Base-by-base conservation (phyloP, 2,329 filamentous ascomycete species). In the Calonectria honghensis region DNA sequence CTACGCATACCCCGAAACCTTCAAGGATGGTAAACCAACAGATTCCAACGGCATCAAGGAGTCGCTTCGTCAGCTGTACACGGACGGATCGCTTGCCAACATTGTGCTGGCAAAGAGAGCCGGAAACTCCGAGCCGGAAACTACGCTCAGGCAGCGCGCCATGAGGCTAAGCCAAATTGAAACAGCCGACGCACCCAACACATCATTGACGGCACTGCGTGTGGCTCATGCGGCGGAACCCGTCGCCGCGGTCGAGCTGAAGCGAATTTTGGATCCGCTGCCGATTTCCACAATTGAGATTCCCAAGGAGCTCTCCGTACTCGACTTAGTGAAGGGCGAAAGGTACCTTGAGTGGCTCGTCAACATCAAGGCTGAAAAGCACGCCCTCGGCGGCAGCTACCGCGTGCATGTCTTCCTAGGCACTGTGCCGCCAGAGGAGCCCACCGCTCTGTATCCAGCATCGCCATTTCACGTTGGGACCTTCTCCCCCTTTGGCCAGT, bases 1-100 rank as follows among this genome's bases (percentile, higher is more conserved):
- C 41, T 75, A 73, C 31, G 68, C 45, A 5, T 75, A 73, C 54
- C 74, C 71, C 24, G 74, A 75, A 31, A 75, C 67, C 71, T 65
- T 52, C 29, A 3, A 32, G 27, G 20, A 70, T 14, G 14, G 13
- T 10, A 41, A 32, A 4, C 18, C 52, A 24, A 13, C 48, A 48
- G 57, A 75, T 27, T 67, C 54, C 14, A 31, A 37, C 11, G 37
- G 29, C 48, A 68, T 75, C 63, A 41, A 27, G 37, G 7, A 37
- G 4, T 11, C 57, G 14, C 61, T 75, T 27, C 52, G 18, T 24
- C 9, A 20, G 31, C 52, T 57, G 31, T 57, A 57, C 31, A n/a
- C 52, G 32, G 18, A 31, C 20, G 52, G 31, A 37, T 57, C 52
- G 10, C 4, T 57, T 35, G 52, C 52, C 31, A 57, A 57, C 52